phyloP scores from a whole-genome alignment of 805 yeast genomes.

The Wickerhamiella qilinensis region DNA sequence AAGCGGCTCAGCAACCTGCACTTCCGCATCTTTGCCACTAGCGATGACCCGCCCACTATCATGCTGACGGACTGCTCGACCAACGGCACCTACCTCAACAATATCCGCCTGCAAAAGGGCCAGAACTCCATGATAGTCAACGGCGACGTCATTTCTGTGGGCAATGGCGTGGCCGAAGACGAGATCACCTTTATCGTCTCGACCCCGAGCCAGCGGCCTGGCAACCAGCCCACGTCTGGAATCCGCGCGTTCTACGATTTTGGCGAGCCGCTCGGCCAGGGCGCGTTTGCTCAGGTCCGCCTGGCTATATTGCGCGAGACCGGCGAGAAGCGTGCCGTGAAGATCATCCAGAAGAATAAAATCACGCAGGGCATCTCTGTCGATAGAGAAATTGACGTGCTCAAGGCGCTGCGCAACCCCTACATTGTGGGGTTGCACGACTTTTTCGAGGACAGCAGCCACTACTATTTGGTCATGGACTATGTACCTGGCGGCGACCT shows the following conservation, averaged over 20 bases:
- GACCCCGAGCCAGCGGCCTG: constrained; percentile 14
- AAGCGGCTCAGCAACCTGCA: constrained; percentile 56
- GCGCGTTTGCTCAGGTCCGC: constrained; percentile 95
- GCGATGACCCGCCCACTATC: constrained; percentile 27
- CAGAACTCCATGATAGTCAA: constrained; percentile 69
- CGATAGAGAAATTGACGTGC: constrained; percentile 53
- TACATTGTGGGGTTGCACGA: constrained; percentile 72
- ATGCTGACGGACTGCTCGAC: constrained; percentile 69
- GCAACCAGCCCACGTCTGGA: constrained; percentile 29
- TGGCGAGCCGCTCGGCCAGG: constrained; percentile 83
- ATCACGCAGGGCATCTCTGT: constrained; percentile 67
- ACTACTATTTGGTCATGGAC: constrained; percentile 85
- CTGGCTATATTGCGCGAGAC: constrained; percentile 75
- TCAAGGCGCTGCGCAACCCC: constrained; percentile 65
- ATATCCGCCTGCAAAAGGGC: constrained; percentile 52
- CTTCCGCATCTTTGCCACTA: constrained; percentile 51
- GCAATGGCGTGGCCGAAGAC: constrained; percentile 68
- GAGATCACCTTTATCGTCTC: constrained; percentile 31
- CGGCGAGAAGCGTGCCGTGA: constrained; percentile 79
- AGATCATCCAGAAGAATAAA: constrained; percentile 70
- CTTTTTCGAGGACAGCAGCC: constrained; percentile 67
- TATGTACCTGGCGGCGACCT: constrained; percentile 92
- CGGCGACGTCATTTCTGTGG: constrained; percentile 88
- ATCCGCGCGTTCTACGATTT: constrained; percentile 58
- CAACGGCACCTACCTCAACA: constrained; percentile 83